Evolutionary conservation across 768 basidiomycete genomes (phyloP).

Genomic region (Cyathus striatus): DNA sequence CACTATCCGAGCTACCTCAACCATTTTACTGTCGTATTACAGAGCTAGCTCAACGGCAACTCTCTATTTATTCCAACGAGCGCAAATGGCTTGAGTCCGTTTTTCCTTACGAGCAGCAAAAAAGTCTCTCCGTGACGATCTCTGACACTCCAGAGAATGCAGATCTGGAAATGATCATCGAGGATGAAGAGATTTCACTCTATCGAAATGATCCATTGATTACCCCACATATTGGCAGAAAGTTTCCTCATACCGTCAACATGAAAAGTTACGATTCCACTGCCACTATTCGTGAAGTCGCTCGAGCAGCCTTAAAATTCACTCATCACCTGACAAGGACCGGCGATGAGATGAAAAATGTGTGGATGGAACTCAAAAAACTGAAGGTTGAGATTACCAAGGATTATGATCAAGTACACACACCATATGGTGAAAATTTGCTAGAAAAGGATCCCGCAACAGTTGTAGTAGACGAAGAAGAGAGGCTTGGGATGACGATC

Average conservation of each 20-base stretch:
- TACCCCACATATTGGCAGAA: conserved; percentile 13
- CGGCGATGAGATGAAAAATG: conserved; percentile 14
- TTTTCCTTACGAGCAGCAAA: conserved; percentile 10
- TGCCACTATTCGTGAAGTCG: conserved; percentile 11
- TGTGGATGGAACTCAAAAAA: conserved; percentile 24
- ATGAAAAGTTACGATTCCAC: conserved; percentile 6
- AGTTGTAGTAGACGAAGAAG: conserved; percentile 17
- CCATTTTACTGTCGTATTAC: conserved; percentile 20
- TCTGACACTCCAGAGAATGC: conserved; percentile 11
- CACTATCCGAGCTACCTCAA: conserved; percentile 6
- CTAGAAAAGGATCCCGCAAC: conserved; percentile 19
- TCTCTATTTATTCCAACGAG: conserved; percentile 18
- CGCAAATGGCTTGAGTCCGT: conserved; percentile 17
- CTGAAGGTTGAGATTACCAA: conserved; percentile 14
- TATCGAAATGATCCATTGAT: conserved; percentile 16
- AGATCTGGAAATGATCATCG: conserved; percentile 12
- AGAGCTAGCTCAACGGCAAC: conserved; percentile 8
- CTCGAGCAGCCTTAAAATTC: conserved; percentile 16
- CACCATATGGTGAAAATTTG: conserved; percentile 19
- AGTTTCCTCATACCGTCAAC: conserved; percentile 11
- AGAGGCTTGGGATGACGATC: conserved; percentile 26
- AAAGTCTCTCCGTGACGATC: conserved; percentile 8
- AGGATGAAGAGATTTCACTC: conserved; percentile 13
- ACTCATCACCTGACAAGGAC: conserved; percentile 21
- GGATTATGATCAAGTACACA: conserved; percentile 13